These are phyloP conservation scores for Didymella keratinophila DNA, from an alignment of 2,329 filamentous ascomycete species.

Conservation along the genomic window DNA sequence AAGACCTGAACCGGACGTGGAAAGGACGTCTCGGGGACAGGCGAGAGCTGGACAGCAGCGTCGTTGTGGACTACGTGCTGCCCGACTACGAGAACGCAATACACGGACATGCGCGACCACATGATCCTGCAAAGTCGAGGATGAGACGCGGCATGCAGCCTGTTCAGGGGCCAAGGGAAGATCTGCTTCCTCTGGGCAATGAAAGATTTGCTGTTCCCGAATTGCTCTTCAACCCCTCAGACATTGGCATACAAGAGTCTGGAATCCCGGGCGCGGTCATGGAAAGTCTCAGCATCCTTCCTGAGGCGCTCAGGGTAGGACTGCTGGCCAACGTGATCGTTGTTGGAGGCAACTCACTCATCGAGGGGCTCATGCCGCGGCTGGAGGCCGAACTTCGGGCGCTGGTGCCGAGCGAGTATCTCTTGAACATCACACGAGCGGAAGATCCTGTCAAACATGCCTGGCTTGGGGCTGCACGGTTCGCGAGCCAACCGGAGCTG, in stretches of 20 bases:
- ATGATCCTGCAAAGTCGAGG: constrained; percentile 71
- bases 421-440: constrained; percentile 53
- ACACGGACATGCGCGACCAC: constrained; percentile 76
- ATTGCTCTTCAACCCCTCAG: constrained; percentile 83
- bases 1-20: constrained; percentile 84
- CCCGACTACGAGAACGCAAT: constrained; percentile 75
- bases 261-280: constrained; percentile 85
- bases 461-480: constrained; percentile 83
- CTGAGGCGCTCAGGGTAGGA: constrained; percentile 82
- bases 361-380: constrained; percentile 82
- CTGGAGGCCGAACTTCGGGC: constrained; percentile 76
- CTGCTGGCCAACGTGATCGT: constrained; percentile 87
- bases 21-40: constrained; percentile 66
- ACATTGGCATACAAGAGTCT: constrained; percentile 83
- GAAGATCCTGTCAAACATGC: constrained; percentile 84
- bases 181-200: constrained; percentile 85
- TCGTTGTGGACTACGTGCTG: constrained; percentile 90
- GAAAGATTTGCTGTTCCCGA: constrained; percentile 93
- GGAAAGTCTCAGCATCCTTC: constrained; percentile 77
- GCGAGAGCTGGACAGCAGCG: constrained; percentile 60
- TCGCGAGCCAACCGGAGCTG: constrained; percentile 72
- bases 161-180: constrained; percentile 66
- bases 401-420: constrained; percentile 48
- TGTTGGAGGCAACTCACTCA: constrained; percentile 83
- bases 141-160: constrained; percentile 59